Percentiles rank a stretch among this genome's conserved stretches.
These are phyloP conservation scores for Tardiomyces depauwii DNA, from an alignment of 1,139 yeast genomes.

Conservation along the genomic window DNA sequence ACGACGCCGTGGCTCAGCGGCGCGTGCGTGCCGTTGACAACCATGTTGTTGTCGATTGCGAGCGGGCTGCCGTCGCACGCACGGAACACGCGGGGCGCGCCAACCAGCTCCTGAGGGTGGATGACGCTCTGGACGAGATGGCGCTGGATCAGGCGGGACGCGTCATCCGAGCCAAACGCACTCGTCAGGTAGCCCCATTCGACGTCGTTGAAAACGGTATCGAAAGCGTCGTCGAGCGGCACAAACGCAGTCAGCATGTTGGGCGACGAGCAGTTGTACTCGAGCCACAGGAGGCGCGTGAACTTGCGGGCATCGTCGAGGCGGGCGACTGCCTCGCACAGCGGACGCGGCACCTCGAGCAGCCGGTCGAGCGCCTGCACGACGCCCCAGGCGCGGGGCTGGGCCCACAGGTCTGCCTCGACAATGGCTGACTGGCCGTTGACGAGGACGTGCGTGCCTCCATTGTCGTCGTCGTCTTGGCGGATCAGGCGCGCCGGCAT, in stretches of 20 bases:
- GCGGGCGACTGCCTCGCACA: slow-evolving; percentile 32
- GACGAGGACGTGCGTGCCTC: not conserved
- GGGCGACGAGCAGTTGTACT: slow-evolving; percentile 13
- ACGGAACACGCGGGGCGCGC: slow-evolving; percentile 12
- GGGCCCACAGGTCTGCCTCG: slow-evolving; percentile 54
- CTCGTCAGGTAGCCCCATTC: slow-evolving; percentile 37
- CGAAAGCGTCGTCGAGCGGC: slow-evolving; percentile 34
- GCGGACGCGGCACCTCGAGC: slow-evolving; percentile 32
- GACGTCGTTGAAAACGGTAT: slow-evolving; percentile 27
- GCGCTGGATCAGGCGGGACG: slow-evolving; percentile 24
- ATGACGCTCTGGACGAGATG: slow-evolving; percentile 20
- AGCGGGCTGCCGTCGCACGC: slow-evolving; percentile 17
- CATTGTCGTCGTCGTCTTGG: slow-evolving; percentile 5
- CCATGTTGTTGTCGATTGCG: slow-evolving; percentile 9
- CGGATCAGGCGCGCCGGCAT: not conserved
- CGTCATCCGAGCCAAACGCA: slow-evolving; percentile 28
- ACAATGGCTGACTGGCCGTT: slow-evolving; percentile 30
- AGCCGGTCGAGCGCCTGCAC: slow-evolving; percentile 60
- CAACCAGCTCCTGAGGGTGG: slow-evolving; percentile 2
- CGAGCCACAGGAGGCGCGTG: slow-evolving; percentile 14
- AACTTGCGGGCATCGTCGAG: slow-evolving; percentile 14
- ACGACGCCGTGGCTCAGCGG: slow-evolving; percentile 35
- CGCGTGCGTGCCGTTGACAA: slow-evolving; percentile 14
- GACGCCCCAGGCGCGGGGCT: slow-evolving; percentile 51
- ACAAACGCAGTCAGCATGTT: slow-evolving; percentile 30